phyloP scores from a whole-genome alignment of 1,284 basidiomycete genomes.

The Apiotrichum gracile region DNA sequence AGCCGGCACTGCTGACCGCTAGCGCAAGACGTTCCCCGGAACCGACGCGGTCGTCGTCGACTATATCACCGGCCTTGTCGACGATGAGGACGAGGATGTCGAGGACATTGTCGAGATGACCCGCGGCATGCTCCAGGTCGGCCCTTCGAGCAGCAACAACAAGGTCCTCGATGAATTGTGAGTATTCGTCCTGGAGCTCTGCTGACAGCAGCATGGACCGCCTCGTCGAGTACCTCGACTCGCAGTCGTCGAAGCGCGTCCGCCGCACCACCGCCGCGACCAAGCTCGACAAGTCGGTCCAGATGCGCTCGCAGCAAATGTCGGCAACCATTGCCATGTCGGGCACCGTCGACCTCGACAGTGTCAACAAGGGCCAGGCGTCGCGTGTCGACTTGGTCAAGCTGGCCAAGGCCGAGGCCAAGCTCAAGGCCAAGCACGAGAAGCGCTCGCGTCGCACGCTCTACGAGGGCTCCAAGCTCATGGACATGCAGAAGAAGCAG shows the following conservation, averaged over 20 bases:
- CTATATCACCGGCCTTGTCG: conserved; percentile 84
- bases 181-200: conserved; percentile 7
- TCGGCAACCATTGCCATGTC: conserved; percentile 76
- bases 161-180: conserved; percentile 43
- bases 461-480: conserved; percentile 92
- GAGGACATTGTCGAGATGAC: conserved; percentile 79
- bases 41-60: conserved; percentile 89
- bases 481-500: conserved; percentile 90
- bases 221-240: conserved; percentile 60
- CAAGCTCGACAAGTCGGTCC: conserved; percentile 87
- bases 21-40: conserved; percentile 68
- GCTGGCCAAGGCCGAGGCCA: conserved; percentile 96
- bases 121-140: conserved; percentile 58
- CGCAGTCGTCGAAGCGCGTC: conserved; percentile 57
- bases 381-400: conserved; percentile 97
- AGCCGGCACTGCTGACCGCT: background rate
- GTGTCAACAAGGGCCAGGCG: conserved; percentile 87
- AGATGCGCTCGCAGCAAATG: conserved; percentile 78
- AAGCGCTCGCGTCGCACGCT: conserved; percentile 82
- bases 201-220: conserved; percentile 49
- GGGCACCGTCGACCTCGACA: conserved; percentile 87
- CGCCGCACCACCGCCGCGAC: conserved; percentile 51
- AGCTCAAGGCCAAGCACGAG: conserved; percentile 95
- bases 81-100: conserved; percentile 80
- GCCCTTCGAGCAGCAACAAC: conserved; percentile 34